Percentiles rank a stretch among this genome's conserved stretches.
Conservation (phyloP, 208 protist genomes). For the Naegleria fowleri region DNA sequence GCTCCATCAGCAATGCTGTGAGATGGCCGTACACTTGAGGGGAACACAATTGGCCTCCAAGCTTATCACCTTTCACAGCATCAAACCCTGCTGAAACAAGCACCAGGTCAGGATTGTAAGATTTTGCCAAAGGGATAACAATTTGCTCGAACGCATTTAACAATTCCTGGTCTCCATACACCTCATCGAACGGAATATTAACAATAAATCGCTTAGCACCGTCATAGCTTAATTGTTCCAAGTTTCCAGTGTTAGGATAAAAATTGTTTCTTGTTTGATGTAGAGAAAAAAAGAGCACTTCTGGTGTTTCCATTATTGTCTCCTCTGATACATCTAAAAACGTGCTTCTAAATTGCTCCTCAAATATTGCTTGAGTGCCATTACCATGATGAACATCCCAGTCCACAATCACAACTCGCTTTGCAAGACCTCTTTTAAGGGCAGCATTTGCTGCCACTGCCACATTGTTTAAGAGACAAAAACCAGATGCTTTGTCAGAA, state of each 20-base stretch:
- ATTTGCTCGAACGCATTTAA: slow-evolving; percentile 73
- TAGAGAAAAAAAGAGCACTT: slow-evolving; percentile 78
- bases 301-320: slow-evolving; percentile 45
- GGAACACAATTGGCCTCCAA: slow-evolving; percentile 35
- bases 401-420: slow-evolving; percentile 77
- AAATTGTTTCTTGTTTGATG: slow-evolving; percentile 70
- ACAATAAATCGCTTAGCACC: slow-evolving; percentile 72
- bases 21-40: slow-evolving; percentile 37
- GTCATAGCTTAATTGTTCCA: slow-evolving; percentile 39
- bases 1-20: slow-evolving; percentile 20
- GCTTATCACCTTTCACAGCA: slow-evolving; percentile 69
- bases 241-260: slow-evolving; percentile 76
- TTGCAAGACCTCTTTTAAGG: slow-evolving; percentile 34
- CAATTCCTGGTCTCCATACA: slow-evolving; percentile 82
- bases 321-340: background rate
- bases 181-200: slow-evolving; percentile 82
- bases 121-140: slow-evolving; percentile 72
- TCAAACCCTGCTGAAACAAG: slow-evolving; percentile 88
- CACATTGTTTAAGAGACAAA: slow-evolving; percentile 80
- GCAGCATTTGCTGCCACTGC: slow-evolving; percentile 58
- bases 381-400: slow-evolving; percentile 92
- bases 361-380: slow-evolving; percentile 83
- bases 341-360: slow-evolving; percentile 61
- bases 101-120: slow-evolving; percentile 82
- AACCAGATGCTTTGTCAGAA: slow-evolving; percentile 57